Evolutionary conservation across 225 moss, liverwort and hornwort species (phyloP).

Genomic region (Straminergon stramineum): DNA sequence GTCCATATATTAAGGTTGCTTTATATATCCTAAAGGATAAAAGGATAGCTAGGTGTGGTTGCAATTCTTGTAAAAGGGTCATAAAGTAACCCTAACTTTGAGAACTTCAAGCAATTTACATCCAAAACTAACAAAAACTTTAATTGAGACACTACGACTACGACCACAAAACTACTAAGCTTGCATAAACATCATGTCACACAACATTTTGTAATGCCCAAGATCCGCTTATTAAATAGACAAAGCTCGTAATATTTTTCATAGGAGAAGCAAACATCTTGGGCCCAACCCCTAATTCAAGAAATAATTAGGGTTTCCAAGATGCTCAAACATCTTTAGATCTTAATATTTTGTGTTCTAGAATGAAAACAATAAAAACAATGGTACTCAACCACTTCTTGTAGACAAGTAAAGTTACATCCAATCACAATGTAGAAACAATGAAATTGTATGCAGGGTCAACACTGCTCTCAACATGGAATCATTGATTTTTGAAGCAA

Average conservation of each 20-base stretch:
- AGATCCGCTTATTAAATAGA: rapidly evolving
- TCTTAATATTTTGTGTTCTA: neutral
- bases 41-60: neutral
- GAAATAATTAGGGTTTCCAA: neutral
- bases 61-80: neutral
- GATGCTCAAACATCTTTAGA: neutral
- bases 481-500: neutral
- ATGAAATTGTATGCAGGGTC: rapidly evolving
- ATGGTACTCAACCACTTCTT: no score
- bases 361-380: neutral
- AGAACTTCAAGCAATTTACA: neutral
- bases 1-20: neutral
- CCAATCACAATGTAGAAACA: neutral
- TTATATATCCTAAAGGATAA: neutral
- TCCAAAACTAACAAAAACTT: neutral
- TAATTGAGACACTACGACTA: neutral
- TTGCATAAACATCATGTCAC: rapidly evolving
- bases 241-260: neutral
- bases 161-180: neutral
- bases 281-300: rapidly evolving
- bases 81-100: neutral
- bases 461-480: rapidly evolving
- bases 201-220: no score
- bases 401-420: neutral
- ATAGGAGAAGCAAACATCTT: no score